phyloP scores from a whole-genome alignment of 352 stramenopile genomes.

The Phytophthora uliginosa region DNA sequence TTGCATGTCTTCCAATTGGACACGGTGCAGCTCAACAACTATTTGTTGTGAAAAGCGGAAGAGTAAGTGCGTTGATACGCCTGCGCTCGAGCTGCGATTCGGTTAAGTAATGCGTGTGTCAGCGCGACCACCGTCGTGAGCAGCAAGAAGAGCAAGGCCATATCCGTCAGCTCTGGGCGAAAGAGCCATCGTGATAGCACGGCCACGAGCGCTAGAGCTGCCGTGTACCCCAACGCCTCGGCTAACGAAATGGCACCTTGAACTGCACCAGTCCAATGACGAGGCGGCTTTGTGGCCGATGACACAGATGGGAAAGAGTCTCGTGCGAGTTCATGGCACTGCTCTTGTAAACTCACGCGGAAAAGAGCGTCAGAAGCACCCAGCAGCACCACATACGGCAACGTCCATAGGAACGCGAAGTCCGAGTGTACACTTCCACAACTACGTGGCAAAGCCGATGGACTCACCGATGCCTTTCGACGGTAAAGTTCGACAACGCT shows the following conservation, averaged over 20 bases:
- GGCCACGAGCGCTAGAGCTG: slow-evolving; percentile 60
- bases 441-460: slow-evolving; percentile 23
- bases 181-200: slow-evolving; percentile 76
- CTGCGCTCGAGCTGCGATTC: slow-evolving; percentile 33
- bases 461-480: slow-evolving; percentile 40
- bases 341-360: slow-evolving; percentile 67
- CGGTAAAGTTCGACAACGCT: slow-evolving; percentile 86
- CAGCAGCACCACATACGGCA: slow-evolving; percentile 64
- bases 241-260: slow-evolving; percentile 60
- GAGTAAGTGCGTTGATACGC: slow-evolving; percentile 30
- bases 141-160: slow-evolving; percentile 74
- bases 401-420: slow-evolving; percentile 66
- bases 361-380: slow-evolving; percentile 71
- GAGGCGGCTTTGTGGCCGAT: slow-evolving; percentile 7
- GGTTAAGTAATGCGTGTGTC: slow-evolving; percentile 58
- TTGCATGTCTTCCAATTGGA: slow-evolving; percentile 13
- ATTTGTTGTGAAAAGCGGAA: slow-evolving; percentile 1
- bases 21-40: not conserved
- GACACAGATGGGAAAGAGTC: slow-evolving; percentile 10
- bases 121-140: slow-evolving; percentile 67
- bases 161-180: slow-evolving; percentile 54
- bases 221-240: slow-evolving; percentile 63
- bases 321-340: slow-evolving; percentile 52
- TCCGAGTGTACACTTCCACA: slow-evolving; percentile 46
- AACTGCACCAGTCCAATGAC: slow-evolving; percentile 54